phyloP scores from a whole-genome alignment of 192 early-diverging fungal species.

The Funneliformis mosseae region DNA sequence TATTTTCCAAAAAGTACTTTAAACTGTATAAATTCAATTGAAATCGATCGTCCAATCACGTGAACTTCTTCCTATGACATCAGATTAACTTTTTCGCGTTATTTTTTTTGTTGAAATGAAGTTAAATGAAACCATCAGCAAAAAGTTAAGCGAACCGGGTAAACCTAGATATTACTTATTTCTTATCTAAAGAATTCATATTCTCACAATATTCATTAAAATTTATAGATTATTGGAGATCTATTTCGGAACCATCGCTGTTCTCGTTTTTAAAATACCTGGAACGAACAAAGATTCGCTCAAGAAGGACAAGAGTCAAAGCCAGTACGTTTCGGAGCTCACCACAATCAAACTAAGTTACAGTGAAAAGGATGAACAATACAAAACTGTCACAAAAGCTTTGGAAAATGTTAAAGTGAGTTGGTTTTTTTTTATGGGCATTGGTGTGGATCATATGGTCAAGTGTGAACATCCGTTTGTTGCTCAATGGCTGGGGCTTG shows the following conservation, averaged over 20 bases:
- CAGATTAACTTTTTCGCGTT: too few species aligned
- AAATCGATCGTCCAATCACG: too few species aligned
- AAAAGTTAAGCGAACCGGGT: constrained; percentile 24
- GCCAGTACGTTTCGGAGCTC: constrained; percentile 15
- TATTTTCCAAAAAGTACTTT: too few species aligned
- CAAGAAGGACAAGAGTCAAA: constrained; percentile 27
- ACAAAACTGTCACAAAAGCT: constrained; percentile 23
- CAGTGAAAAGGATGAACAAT: constrained; percentile 17
- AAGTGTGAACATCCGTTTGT: constrained; percentile 24
- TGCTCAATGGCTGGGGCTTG: too few species aligned
- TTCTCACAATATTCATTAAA: constrained; percentile 27
- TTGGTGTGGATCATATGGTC: neutral
- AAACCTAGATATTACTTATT: constrained; percentile 3
- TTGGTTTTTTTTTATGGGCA: constrained; percentile 8
- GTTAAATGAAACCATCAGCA: constrained; percentile 19
- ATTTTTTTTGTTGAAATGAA: constrained; percentile 18
- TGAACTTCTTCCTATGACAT: too few species aligned
- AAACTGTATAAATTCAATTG: too few species aligned
- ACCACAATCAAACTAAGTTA: constrained; percentile 20
- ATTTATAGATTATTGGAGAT: constrained; percentile 27
- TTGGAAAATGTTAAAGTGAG: constrained; percentile 22
- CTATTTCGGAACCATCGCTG: constrained; percentile 23
- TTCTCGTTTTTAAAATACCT: neutral
- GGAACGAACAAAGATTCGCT: constrained; percentile 24
- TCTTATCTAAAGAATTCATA: constrained; percentile 11